Evolutionary conservation across 2,329 filamentous ascomycete species (phyloP), one percentile per base, ranked within the genome.

Genomic region (Hypoxylon sp.): DNA sequence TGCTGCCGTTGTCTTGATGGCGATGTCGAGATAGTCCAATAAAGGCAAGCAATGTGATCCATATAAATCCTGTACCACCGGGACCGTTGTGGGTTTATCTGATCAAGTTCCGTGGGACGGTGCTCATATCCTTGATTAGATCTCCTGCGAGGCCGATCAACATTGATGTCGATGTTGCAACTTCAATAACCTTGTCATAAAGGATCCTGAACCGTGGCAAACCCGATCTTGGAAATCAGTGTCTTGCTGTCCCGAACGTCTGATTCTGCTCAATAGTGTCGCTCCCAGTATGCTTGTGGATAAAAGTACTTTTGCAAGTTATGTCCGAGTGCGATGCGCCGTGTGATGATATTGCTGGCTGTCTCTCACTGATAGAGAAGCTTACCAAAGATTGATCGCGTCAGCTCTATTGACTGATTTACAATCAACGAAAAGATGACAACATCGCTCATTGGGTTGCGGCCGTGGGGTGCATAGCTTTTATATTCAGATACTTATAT

Each of bases 401-500:
- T 60, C 55, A 64, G 59, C 27, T 54, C 27, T 58, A 30, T 57
- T 54, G 63, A 32, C 63, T 55, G 58, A 39, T 47, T 59, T 63
- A 30, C 52, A 61, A 65, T 25, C 50, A 56, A 41, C 39, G 53
- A 63, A 58, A 68, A 48, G 53, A 70, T 51, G 43, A 45, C 47
- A 67, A 67, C 48, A 41, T 70, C 65, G 37, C 62, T 70, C 60
- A 64, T 69, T 68, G 61, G 68, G 57, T 45, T 67, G 59, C 43
- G 54, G 43, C 43, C 66, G 60, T 69, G 65, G 63, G 65, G 63
- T 65, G 57, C 61, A 62, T 56, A 27, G 58, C 60, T 69, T 70
- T 69, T 71, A 69, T 69, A 67, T 69, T 58, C 61, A 27, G 59
- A 63, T 65, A 65, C 46, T 47, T 67, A 62, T 56, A 48, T 51